phyloP scores from a whole-genome alignment of 768 basidiomycete genomes.

The Leccinum uliginosum region DNA sequence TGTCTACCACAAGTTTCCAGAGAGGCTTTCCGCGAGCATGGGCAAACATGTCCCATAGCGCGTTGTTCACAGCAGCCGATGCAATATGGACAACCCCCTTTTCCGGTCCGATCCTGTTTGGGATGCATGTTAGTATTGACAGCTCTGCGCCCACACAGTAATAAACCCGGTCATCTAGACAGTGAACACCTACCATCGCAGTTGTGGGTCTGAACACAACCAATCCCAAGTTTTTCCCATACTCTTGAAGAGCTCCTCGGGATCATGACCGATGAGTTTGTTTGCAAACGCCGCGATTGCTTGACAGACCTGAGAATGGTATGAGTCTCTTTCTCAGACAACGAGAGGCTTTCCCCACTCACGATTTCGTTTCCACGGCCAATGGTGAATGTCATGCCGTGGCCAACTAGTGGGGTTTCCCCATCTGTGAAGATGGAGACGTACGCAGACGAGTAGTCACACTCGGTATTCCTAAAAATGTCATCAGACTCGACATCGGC shows the following conservation, averaged over 20 bases:
- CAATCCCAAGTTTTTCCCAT: conserved; percentile 93
- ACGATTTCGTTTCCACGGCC: conserved; percentile 95
- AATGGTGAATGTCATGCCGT: conserved; percentile 94
- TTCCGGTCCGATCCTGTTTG: conserved; percentile 80
- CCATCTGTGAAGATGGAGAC: conserved; percentile 67
- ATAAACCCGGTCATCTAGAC: neutral
- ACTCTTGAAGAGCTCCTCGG: conserved; percentile 76
- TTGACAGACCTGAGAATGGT: conserved; percentile 57
- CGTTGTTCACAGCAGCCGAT: conserved; percentile 84
- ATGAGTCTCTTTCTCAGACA: neutral
- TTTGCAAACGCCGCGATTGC: conserved; percentile 77
- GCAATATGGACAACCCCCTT: conserved; percentile 95
- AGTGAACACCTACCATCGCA: conserved; percentile 62
- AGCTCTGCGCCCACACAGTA: neutral
- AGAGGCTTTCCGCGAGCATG: conserved; percentile 76
- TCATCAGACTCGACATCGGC: neutral
- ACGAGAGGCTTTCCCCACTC: conserved; percentile 7
- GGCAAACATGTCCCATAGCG: conserved; percentile 92
- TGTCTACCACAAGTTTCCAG: conserved; percentile 92
- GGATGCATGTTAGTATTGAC: neutral
- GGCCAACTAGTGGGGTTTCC: conserved; percentile 68
- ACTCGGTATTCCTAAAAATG: conserved; percentile 79
- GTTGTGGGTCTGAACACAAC: conserved; percentile 82
- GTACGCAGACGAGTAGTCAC: conserved; percentile 95
- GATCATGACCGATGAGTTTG: conserved; percentile 78